phyloP scores from a whole-genome alignment of 176 grass and related monocot species.

The Hyparrhenia diplandra region DNA sequence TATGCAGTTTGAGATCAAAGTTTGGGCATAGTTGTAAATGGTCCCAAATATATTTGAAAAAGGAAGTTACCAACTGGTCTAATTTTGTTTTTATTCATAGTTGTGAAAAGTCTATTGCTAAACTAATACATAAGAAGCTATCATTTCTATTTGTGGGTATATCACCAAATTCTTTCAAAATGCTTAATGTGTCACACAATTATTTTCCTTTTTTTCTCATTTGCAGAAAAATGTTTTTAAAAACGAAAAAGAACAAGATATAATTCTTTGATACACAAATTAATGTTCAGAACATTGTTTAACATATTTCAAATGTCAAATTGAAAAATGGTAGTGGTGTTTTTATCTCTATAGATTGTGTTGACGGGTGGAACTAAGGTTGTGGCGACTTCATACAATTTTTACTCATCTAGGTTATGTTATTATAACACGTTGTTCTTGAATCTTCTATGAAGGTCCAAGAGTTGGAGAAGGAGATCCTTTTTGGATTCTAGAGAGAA shows the following conservation, averaged over 20 bases:
- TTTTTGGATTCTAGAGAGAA: constrained; percentile 97
- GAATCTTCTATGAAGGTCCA: constrained; percentile 72
- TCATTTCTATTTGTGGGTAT: not conserved
- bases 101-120: not conserved
- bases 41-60: not conserved
- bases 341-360: constrained; percentile 18
- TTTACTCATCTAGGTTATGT: constrained; percentile 22
- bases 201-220: not conserved
- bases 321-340: not conserved
- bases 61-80: not conserved
- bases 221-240: not conserved
- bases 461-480: constrained; percentile 97
- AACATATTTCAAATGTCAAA: not conserved
- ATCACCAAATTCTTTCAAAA: not conserved
- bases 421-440: constrained; percentile 29
- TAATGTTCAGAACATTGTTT: not conserved
- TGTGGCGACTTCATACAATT: not conserved
- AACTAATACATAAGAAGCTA: not conserved
- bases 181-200: not conserved
- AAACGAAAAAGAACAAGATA: not conserved
- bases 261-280: not conserved
- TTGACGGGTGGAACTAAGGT: not conserved
- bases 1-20: not conserved
- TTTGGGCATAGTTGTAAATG: not conserved
- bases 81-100: not conserved